A percentile compares a stretch with the other conserved stretches of the same genome.
phyloP scores from a whole-genome alignment of 345 rosid genomes.

The Linum trigynum region DNA sequence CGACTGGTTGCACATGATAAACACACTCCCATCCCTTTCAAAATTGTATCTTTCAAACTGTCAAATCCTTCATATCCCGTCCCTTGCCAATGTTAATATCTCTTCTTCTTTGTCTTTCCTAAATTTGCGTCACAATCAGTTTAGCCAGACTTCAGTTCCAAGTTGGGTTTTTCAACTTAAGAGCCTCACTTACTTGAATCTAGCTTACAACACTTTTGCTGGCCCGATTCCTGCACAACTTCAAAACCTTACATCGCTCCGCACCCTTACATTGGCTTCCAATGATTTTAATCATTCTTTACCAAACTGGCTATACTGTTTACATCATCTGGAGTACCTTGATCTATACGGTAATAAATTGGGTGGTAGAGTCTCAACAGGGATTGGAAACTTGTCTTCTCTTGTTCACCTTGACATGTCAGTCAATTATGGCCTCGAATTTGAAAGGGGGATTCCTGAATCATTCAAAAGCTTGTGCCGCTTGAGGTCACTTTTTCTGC shows the following conservation, averaged over 20 bases:
- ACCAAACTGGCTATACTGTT: constrained; percentile 5
- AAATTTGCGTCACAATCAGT: not conserved
- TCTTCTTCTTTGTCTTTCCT: not conserved
- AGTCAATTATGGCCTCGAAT: not conserved
- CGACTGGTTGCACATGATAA: constrained; percentile 1
- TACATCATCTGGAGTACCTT: not conserved
- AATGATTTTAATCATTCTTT: not conserved
- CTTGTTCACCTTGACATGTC: constrained; percentile 1
- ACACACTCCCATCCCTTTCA: not conserved
- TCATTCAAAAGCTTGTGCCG: not conserved
- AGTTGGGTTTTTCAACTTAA: not conserved
- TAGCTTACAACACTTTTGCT: not conserved
- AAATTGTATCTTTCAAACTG: not conserved
- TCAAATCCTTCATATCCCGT: not conserved
- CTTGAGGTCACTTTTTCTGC: not conserved
- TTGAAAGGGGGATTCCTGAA: not conserved
- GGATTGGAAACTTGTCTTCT: not conserved
- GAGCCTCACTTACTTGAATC: not conserved
- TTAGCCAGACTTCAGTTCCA: not conserved
- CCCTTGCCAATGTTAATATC: not conserved
- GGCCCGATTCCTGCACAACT: not conserved
- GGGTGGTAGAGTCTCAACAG: not conserved
- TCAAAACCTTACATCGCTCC: not conserved
- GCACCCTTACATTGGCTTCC: not conserved
- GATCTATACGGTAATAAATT: not conserved